Conservation (phyloP, 2,329 filamentous ascomycete genomes). For the Penicillium vulpinum region DNA sequence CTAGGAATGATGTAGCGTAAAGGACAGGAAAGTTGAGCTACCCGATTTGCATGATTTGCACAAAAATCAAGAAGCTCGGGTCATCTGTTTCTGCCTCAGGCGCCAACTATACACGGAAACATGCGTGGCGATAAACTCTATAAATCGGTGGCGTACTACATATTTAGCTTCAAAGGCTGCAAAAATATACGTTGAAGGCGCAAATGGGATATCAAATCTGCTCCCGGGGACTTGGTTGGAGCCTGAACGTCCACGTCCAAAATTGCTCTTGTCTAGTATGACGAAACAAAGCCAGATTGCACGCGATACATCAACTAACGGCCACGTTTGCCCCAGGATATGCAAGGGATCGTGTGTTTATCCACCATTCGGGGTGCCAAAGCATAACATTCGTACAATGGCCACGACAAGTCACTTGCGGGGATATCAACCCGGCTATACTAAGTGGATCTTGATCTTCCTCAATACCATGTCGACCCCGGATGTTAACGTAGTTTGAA, state of each 20-base stretch:
- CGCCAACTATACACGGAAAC: not conserved
- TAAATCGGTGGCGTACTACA: not conserved
- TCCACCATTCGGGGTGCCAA: not conserved
- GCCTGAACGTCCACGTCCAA: conserved; percentile 7
- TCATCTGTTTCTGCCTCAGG: conserved; percentile 7
- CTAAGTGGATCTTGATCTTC: conserved; percentile 5
- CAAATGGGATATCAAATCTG: conserved; percentile 17
- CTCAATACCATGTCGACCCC: conserved; percentile 15
- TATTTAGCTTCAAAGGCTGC: conserved; percentile 14
- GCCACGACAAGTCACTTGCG: not conserved
- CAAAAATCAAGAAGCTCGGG: conserved; percentile 11
- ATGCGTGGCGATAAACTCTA: too few species aligned
- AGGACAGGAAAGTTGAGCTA: not conserved
- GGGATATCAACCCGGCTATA: not conserved
- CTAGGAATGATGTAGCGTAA: not conserved
- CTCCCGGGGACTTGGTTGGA: not conserved
- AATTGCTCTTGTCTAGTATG: conserved; percentile 17
- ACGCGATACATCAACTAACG: conserved; percentile 22
- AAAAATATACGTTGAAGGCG: conserved; percentile 22
- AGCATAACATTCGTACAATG: not conserved
- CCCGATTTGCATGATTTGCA: conserved; percentile 5
- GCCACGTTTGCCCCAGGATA: conserved; percentile 25
- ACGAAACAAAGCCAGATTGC: conserved; percentile 22
- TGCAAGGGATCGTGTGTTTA: conserved; percentile 15
- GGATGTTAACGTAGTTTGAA: conserved; percentile 12